phyloP scores from a whole-genome alignment of 495 filamentous ascomycete genomes.

The Penicillium argentinense region DNA sequence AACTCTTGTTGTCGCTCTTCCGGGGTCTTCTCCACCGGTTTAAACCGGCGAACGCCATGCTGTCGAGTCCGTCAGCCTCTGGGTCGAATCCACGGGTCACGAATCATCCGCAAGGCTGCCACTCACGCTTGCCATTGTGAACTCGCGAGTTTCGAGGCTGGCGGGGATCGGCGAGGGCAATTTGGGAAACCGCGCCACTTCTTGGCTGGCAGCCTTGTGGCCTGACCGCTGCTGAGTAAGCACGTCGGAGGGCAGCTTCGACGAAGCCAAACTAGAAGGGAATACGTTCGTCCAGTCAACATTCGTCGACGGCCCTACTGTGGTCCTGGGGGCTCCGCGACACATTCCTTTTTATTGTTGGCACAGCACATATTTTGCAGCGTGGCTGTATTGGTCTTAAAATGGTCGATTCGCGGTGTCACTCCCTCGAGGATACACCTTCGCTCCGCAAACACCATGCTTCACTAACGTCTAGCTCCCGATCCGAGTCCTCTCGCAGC shows the following conservation, averaged over 20 bases:
- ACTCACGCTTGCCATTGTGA: conserved; percentile 59
- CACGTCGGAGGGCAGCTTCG: no score
- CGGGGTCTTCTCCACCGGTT: conserved; percentile 55
- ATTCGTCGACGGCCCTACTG: no score
- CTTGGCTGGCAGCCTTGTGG: no score
- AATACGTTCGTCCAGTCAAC: no score
- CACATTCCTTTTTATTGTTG: conserved; percentile 25
- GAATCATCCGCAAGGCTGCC: background rate
- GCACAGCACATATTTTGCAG: conserved; percentile 3
- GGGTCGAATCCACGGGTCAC: background rate
- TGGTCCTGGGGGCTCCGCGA: background rate
- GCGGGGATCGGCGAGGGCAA: no score
- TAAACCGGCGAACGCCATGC: conserved; percentile 76
- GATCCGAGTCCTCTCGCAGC: conserved; percentile 13
- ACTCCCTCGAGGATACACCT: conserved; percentile 26
- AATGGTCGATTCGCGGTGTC: conserved; percentile 27
- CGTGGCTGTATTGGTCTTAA: conserved; percentile 2
- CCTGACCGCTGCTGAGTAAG: no score
- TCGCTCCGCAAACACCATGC: conserved; percentile 8
- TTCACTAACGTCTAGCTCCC: conserved; percentile 11
- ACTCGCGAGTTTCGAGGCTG: no score
- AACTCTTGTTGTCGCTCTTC: conserved; percentile 68
- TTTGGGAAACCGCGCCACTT: conserved; percentile 2
- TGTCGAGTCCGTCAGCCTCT: conserved; percentile 34
- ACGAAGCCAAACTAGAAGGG: no score